Evolutionary conservation across 805 yeast genomes (phyloP).

Genomic region (Debaryomyces castellii): DNA sequence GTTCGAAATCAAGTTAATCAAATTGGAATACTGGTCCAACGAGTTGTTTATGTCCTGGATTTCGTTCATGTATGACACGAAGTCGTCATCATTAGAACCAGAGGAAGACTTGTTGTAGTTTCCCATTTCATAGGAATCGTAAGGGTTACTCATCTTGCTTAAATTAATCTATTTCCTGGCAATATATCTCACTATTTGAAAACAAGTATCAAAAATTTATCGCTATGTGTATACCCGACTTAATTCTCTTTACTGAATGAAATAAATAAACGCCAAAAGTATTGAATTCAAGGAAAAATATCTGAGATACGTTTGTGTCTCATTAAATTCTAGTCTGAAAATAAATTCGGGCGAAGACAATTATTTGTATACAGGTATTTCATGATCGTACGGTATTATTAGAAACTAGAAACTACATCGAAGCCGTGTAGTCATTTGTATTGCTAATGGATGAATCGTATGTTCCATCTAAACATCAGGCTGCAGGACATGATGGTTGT

Average conservation of each 20-base stretch:
- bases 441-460: constrained; percentile 1
- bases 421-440: background rate
- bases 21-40: constrained; percentile 40
- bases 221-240: background rate
- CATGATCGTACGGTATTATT: background rate
- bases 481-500: constrained; percentile 91
- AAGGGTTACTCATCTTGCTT: constrained; percentile 35
- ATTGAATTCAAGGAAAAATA: background rate
- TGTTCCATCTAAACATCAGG: constrained; percentile 52
- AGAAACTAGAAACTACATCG: background rate
- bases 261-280: background rate
- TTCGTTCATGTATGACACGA: constrained; percentile 45
- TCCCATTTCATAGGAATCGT: constrained; percentile 28
- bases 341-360: constrained; percentile 1
- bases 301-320: constrained; percentile 1
- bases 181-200: background rate
- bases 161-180: background rate
- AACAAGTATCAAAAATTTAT: background rate
- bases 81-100: constrained; percentile 36
- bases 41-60: constrained; percentile 43
- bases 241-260: background rate
- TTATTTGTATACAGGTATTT: background rate
- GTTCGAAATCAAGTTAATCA: constrained; percentile 38
- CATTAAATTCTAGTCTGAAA: background rate
- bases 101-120: constrained; percentile 23